Base-by-base conservation (phyloP, 441 rosid species). In the Syzygium syzygioides region DNA sequence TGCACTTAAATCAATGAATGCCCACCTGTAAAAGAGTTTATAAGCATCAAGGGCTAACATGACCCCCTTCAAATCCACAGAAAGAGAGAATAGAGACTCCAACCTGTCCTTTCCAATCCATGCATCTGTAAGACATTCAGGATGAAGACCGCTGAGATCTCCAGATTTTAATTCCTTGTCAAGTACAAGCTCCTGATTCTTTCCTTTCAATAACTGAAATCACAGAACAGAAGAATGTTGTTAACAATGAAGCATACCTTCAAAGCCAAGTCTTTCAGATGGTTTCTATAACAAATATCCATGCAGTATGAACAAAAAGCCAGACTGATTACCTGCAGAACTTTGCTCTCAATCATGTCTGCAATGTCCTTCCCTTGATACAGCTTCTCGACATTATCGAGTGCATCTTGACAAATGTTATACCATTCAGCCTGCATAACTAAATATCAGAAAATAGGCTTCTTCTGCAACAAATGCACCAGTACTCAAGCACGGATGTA, bases 91-190 rank as follows among this genome's bases (percentile, higher is more conserved):
- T 88, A 91, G 89, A 93, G 59, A 90, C 87, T 90, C 64, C 64
- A 89, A 98, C 99, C 99, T 98, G 91, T 95, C 95, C 91, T 91
- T 96, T 91, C 99, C 99, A 87, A 98, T 95, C 99, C 99, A 98
- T 87, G 93, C 94, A 94, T 98, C 99, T 48, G 99, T 94, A 57
- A 98, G 97, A 92, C 99, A 98, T 92, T 98, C 99, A n/a, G 94
- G 94, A 86, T 94, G 96, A 90, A 95, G 91, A 90, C 93, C 95
- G 88, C 92, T 93, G 86, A 96, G 93, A 93, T 94, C 98, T 90
- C 97, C 99, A 90, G 94, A 93, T 89, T 92, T 95, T 88, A 97
- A 88, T 88, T 92, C 93, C 92, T 94, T 98, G 86, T 94, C 94
- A 90, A 96, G 91, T 89, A 92, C 91, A 91, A 93, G 89, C 94